Evolutionary conservation across 352 stramenopile genomes (phyloP).

Genomic region (Globisporangium spiculum): DNA sequence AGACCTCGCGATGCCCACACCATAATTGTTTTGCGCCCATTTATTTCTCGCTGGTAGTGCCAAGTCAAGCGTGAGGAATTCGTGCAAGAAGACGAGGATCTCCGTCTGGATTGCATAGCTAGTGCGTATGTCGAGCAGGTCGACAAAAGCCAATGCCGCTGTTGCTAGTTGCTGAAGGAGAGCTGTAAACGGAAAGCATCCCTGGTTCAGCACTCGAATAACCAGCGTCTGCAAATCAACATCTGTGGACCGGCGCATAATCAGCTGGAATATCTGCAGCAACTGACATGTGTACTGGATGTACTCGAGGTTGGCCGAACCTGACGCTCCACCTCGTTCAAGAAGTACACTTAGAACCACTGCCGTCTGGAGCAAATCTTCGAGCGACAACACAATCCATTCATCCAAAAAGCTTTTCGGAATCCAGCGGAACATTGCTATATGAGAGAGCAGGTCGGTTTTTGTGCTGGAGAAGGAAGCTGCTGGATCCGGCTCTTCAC

Average conservation of each 20-base stretch:
- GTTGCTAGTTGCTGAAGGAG: conserved; percentile 23
- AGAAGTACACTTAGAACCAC: conserved; percentile 27
- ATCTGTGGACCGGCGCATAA: conserved; percentile 38
- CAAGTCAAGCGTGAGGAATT: conserved; percentile 38
- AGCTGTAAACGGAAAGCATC: conserved; percentile 24
- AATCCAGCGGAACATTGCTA: conserved; percentile 37
- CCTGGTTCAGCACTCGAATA: conserved; percentile 27
- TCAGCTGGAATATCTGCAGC: conserved; percentile 31
- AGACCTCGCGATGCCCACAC: neutral
- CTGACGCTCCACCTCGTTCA: conserved; percentile 8
- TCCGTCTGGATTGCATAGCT: conserved; percentile 22
- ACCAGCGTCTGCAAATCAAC: conserved; percentile 43
- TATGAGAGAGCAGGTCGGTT: conserved; percentile 24
- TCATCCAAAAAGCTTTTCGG: conserved; percentile 42
- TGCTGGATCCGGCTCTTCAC: neutral
- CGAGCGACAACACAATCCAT: conserved; percentile 46
- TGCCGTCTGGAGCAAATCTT: conserved; percentile 42
- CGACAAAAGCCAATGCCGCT: neutral
- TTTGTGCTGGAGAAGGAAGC: neutral
- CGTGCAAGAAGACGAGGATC: conserved; percentile 33
- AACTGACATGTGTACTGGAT: conserved; percentile 25
- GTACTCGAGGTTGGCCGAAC: neutral
- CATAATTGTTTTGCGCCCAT: conserved; percentile 11
- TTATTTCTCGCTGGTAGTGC: conserved; percentile 22
- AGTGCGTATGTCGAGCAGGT: neutral